phyloP scores from a whole-genome alignment of 2,329 filamentous ascomycete species.

The Pseudogymnoascus sp. region DNA sequence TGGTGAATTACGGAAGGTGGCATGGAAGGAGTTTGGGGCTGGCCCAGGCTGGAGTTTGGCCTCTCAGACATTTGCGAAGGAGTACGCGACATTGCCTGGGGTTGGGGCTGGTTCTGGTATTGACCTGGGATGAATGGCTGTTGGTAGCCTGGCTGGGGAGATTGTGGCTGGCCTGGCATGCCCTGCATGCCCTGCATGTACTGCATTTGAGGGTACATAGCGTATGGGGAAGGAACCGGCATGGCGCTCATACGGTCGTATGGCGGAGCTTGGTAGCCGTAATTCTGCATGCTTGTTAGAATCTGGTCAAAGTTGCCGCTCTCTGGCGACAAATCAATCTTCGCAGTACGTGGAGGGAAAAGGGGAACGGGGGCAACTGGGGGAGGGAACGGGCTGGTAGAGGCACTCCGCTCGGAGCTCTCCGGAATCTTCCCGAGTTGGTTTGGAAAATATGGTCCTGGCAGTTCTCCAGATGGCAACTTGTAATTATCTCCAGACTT shows the following conservation, averaged over 20 bases:
- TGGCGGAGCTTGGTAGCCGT: slow-evolving; percentile 45
- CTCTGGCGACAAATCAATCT: slow-evolving; percentile 58
- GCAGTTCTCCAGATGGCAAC: background rate
- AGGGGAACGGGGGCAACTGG: slow-evolving; percentile 13
- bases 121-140: slow-evolving; percentile 31
- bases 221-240: slow-evolving; percentile 32
- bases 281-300: slow-evolving; percentile 56
- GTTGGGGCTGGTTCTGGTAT: slow-evolving; percentile 42
- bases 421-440: slow-evolving; percentile 9
- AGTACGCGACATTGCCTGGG: slow-evolving; percentile 69
- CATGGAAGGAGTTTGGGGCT: slow-evolving; percentile 27
- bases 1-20: slow-evolving; percentile 38
- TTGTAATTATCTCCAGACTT: background rate
- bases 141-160: slow-evolving; percentile 40
- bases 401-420: slow-evolving; percentile 14
- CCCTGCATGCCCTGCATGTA: slow-evolving; percentile 39
- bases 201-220: slow-evolving; percentile 38
- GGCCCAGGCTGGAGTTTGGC: slow-evolving; percentile 36
- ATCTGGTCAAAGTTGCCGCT: slow-evolving; percentile 60
- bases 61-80: slow-evolving; percentile 71
- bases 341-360: slow-evolving; percentile 23
- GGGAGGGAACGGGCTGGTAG: slow-evolving; percentile 12
- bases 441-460: background rate
- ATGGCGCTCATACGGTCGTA: slow-evolving; percentile 37
- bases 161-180: slow-evolving; percentile 32